phyloP scores from a whole-genome alignment of 1,284 basidiomycete species.

The Singerocomus inundabilis region DNA sequence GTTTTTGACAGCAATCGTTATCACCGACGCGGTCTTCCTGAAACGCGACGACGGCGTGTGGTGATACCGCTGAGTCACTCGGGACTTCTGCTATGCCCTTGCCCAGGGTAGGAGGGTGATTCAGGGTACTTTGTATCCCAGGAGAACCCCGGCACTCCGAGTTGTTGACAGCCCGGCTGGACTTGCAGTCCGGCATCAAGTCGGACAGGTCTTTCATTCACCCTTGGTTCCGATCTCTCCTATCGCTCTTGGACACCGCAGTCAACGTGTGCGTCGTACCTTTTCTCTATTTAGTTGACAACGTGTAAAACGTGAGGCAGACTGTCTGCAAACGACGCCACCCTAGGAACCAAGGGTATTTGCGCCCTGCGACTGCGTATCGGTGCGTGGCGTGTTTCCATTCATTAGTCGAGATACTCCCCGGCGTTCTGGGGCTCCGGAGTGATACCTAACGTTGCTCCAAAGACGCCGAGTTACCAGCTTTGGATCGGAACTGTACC shows the following conservation, averaged over 20 bases:
- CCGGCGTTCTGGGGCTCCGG: not conserved
- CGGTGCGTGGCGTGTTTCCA: not conserved
- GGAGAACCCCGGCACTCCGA: not conserved
- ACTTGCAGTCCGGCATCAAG: not conserved
- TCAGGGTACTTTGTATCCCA: not conserved
- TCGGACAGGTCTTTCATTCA: not conserved
- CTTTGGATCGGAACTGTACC: no score
- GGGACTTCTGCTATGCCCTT: no score
- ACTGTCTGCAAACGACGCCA: not conserved
- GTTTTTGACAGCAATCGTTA: no score
- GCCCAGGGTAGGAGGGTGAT: no score
- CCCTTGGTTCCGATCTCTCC: not conserved
- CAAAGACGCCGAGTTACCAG: no score
- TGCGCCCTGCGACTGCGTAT: conserved; percentile 6
- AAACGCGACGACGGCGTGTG: no score
- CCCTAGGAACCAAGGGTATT: not conserved
- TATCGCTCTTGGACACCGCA: not conserved
- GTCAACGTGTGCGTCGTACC: not conserved
- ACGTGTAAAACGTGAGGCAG: conserved; percentile 21
- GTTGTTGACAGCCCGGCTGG: not conserved
- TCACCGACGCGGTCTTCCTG: no score
- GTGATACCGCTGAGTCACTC: no score
- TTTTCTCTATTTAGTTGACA: conserved; percentile 10
- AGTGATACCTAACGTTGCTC: not conserved
- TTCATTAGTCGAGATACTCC: conserved; percentile 6